Evolutionary conservation across 2,329 filamentous ascomycete species (phyloP).

Genomic region (Fusarium continuum): DNA sequence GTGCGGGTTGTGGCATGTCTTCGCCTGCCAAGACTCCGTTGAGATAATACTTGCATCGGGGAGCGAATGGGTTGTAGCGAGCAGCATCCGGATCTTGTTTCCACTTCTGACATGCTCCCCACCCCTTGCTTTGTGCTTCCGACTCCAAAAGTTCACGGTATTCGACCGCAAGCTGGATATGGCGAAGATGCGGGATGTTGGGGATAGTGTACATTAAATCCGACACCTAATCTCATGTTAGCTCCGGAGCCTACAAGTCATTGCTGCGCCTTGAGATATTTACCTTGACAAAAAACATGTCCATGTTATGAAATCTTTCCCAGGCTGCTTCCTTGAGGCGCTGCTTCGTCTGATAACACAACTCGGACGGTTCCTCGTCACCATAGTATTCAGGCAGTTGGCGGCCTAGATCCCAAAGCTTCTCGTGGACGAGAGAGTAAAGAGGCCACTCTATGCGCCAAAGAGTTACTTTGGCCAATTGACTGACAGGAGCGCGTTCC

Average conservation of each 20-base stretch:
- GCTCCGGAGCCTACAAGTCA: neutral
- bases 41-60: slow-evolving; percentile 66
- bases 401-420: slow-evolving; percentile 61
- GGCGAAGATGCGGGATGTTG: slow-evolving; percentile 65
- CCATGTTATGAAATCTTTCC: slow-evolving; percentile 64
- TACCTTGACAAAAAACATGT: slow-evolving; percentile 76
- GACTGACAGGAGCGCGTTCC: slow-evolving; percentile 63
- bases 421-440: slow-evolving; percentile 63
- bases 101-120: slow-evolving; percentile 62
- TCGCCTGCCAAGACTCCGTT: slow-evolving; percentile 65
- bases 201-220: slow-evolving; percentile 69
- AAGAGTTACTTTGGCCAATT: slow-evolving; percentile 65
- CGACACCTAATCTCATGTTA: slow-evolving; percentile 57
- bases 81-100: slow-evolving; percentile 65
- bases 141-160: slow-evolving; percentile 68
- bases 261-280: slow-evolving; percentile 50
- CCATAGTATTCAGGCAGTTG: slow-evolving; percentile 64
- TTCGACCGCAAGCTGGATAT: slow-evolving; percentile 63
- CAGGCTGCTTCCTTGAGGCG: slow-evolving; percentile 60
- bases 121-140: slow-evolving; percentile 56
- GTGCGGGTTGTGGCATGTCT: slow-evolving; percentile 56
- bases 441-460: slow-evolving; percentile 67
- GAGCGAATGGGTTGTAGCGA: slow-evolving; percentile 63
- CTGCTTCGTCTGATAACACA: slow-evolving; percentile 56
- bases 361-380: slow-evolving; percentile 53